phyloP scores from a whole-genome alignment of 1,284 basidiomycete genomes.

The Phellopilus nigrolimitatus region DNA sequence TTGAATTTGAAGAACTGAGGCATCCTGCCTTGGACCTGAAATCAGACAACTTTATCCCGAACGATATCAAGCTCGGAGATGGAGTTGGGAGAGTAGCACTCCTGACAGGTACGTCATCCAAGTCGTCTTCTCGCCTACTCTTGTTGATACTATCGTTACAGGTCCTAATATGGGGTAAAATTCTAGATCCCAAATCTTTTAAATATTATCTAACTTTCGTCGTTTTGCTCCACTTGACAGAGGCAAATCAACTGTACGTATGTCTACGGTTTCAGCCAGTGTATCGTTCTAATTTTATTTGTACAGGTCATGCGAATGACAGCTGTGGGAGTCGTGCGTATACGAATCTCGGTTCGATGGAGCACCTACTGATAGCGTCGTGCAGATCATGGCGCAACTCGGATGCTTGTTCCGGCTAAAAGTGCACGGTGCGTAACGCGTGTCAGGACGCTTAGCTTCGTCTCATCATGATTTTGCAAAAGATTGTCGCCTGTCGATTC shows the following conservation, averaged over 20 bases:
- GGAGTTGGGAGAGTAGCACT: constrained; percentile 77
- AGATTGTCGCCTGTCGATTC: constrained; percentile 88
- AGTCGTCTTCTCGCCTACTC: constrained; percentile 6
- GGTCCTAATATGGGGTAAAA: constrained; percentile 89
- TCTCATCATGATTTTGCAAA: neutral
- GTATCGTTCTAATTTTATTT: constrained; percentile 4
- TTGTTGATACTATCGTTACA: constrained; percentile 26
- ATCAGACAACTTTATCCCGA: constrained; percentile 85
- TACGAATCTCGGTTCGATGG: neutral
- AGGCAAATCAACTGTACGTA: constrained; percentile 77
- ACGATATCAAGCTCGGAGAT: constrained; percentile 85
- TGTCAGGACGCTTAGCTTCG: neutral
- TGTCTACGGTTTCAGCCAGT: neutral
- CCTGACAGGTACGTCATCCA: constrained; percentile 68
- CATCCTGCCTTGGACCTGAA: constrained; percentile 79
- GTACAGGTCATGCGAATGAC: constrained; percentile 88
- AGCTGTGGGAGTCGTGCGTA: constrained; percentile 77
- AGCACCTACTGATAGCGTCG: neutral
- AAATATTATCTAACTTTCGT: neutral
- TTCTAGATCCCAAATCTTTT: constrained; percentile 4
- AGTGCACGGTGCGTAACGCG: constrained; percentile 57
- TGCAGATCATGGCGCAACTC: constrained; percentile 92
- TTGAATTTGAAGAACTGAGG: constrained; percentile 78
- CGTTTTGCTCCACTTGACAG: constrained; percentile 33
- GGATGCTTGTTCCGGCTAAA: constrained; percentile 94